These are phyloP conservation scores for Poa annua DNA, from an alignment of 176 grass and related monocot genomes.

Conservation along the genomic window DNA sequence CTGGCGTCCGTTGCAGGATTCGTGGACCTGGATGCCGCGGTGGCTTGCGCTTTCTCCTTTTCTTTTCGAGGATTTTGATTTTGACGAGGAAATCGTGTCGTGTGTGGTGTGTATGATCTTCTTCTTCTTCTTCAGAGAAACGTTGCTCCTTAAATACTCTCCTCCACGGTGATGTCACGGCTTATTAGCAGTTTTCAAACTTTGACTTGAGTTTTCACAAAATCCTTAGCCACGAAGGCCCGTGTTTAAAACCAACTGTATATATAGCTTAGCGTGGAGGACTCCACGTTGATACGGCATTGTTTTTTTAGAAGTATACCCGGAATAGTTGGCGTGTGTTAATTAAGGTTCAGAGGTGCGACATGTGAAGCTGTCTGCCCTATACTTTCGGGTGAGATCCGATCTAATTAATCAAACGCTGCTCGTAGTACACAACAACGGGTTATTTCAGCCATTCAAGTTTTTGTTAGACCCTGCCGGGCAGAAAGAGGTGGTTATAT, in stretches of 20 bases:
- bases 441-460: too few species aligned
- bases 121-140: background rate
- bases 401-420: too few species aligned
- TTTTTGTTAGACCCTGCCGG: background rate
- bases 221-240: conserved; percentile 18
- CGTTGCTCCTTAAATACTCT: background rate
- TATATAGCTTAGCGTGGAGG: background rate
- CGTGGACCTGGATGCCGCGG: conserved; percentile 31
- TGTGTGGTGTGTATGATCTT: background rate
- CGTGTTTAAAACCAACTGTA: background rate
- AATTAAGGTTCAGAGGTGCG: too few species aligned
- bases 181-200: background rate
- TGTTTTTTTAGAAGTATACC: too few species aligned
- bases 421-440: too few species aligned
- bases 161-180: conserved; percentile 23
- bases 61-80: conserved; percentile 31
- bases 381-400: too few species aligned
- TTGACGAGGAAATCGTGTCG: conserved; percentile 13
- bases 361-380: too few species aligned
- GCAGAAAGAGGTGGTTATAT: background rate
- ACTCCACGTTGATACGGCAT: too few species aligned
- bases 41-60: background rate
- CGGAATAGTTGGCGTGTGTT: too few species aligned
- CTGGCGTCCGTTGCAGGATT: conserved; percentile 30
- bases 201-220: background rate